Evolutionary conservation across 2,329 filamentous ascomycete species (phyloP).

Genomic region (Penicillium sp.): DNA sequence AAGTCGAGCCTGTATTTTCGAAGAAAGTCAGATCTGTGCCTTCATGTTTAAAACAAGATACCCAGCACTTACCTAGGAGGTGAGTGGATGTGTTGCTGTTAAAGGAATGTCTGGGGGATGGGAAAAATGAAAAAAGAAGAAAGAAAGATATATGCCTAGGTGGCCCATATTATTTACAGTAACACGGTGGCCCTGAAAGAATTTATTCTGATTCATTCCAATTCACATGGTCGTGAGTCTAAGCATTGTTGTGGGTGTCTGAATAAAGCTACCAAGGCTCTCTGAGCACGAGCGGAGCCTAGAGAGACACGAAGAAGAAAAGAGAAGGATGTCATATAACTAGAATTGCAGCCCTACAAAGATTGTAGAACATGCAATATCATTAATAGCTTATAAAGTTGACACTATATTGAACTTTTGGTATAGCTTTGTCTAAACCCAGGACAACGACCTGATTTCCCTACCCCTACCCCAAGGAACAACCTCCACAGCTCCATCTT

Average conservation of each 20-base stretch:
- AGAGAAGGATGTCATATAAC: neutral
- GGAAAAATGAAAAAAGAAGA: neutral
- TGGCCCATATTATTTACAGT: no score
- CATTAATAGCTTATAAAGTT: neutral
- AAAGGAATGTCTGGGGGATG: neutral
- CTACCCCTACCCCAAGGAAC: conserved; percentile 64
- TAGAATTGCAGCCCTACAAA: neutral
- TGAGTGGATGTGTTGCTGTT: neutral
- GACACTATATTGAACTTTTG: neutral
- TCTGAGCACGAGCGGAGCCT: neutral
- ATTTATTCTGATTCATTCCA: neutral
- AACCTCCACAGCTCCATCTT: conserved; percentile 54
- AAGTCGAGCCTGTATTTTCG: neutral
- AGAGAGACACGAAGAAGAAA: neutral
- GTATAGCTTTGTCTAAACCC: conserved; percentile 17
- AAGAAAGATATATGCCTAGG: neutral
- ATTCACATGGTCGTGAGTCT: neutral
- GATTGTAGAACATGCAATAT: neutral
- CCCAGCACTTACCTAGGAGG: neutral
- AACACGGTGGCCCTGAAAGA: neutral
- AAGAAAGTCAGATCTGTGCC: neutral
- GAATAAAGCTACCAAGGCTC: neutral
- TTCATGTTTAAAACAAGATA: neutral
- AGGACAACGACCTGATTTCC: conserved; percentile 42
- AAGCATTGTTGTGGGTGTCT: no score